phyloP scores from a whole-genome alignment of 2,329 filamentous ascomycete genomes.

The Trichothecium sympodiale region DNA sequence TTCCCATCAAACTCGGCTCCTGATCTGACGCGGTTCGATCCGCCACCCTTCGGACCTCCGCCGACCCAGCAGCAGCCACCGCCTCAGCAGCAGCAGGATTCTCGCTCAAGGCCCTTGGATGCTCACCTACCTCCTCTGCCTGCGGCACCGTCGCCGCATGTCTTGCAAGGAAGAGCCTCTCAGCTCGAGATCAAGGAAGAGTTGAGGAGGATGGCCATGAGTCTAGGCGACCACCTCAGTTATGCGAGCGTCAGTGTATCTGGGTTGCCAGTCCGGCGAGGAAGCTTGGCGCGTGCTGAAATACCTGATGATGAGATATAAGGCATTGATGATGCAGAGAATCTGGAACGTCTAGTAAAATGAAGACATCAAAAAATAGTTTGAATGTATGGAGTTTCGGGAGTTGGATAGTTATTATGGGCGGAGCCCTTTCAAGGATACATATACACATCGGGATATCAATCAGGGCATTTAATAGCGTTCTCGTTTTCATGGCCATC shows the following conservation, averaged over 20 bases:
- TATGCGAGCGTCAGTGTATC: constrained; percentile 33
- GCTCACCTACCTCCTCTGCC: constrained; percentile 24
- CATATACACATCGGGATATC: too few species aligned
- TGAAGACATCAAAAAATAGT: too few species aligned
- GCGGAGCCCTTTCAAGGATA: too few species aligned
- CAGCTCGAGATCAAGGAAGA: constrained; percentile 39
- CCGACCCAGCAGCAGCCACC: constrained; percentile 10
- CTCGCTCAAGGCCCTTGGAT: constrained; percentile 1
- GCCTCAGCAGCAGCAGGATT: constrained; percentile 8
- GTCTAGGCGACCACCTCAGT: constrained; percentile 35
- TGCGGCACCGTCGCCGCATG: constrained; percentile 34
- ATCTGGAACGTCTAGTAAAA: too few species aligned
- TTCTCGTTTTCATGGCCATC: too few species aligned
- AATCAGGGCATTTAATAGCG: too few species aligned
- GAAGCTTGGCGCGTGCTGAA: constrained; percentile 19
- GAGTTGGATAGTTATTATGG: too few species aligned
- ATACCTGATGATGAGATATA: constrained; percentile 9
- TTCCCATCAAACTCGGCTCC: constrained; percentile 1
- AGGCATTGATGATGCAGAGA: too few species aligned
- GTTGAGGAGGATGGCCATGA: constrained; percentile 38
- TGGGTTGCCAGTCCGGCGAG: constrained; percentile 24
- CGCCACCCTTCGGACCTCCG: constrained; percentile 8
- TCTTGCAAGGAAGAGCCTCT: constrained; percentile 43
- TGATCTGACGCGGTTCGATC: not conserved
- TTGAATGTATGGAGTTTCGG: too few species aligned